These are phyloP conservation scores for Pisolithus orientalis DNA, from an alignment of 768 basidiomycete genomes.

Conservation along the genomic window DNA sequence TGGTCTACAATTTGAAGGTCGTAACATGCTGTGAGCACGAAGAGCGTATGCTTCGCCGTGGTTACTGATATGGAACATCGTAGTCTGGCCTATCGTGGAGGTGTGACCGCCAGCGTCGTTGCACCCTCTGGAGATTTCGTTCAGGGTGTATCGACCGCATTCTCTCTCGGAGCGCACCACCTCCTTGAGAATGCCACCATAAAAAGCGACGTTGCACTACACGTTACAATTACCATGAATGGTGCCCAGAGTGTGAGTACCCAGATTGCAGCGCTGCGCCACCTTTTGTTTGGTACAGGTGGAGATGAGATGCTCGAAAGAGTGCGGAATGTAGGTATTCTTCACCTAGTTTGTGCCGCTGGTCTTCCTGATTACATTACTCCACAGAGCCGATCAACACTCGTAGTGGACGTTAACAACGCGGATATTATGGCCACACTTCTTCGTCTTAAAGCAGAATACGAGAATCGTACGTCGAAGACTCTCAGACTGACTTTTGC, in stretches of 20 bases:
- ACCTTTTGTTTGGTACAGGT: conserved; percentile 55
- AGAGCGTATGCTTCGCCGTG: neutral
- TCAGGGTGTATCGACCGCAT: conserved; percentile 56
- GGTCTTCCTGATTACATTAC: neutral
- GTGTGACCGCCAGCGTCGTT: conserved; percentile 56
- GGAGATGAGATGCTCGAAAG: conserved; percentile 23
- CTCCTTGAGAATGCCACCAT: conserved; percentile 57
- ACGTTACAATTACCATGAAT: conserved; percentile 45
- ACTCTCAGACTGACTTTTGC: conserved; percentile 57
- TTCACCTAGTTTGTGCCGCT: neutral
- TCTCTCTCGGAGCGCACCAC: conserved; percentile 50
- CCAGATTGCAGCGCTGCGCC: conserved; percentile 56
- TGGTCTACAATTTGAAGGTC: conserved; percentile 62
- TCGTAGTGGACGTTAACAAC: conserved; percentile 62
- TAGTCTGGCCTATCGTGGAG: conserved; percentile 60
- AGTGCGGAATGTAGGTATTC: conserved; percentile 10
- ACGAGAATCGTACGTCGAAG: conserved; percentile 51
- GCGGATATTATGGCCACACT: conserved; percentile 72
- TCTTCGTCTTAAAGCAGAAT: conserved; percentile 60
- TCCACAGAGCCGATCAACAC: conserved; percentile 50
- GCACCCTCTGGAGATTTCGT: conserved; percentile 43
- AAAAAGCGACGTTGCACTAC: conserved; percentile 56
- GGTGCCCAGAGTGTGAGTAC: conserved; percentile 51
- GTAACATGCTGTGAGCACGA: conserved; percentile 60
- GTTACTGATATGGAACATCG: neutral